A percentile compares a stretch with the other conserved stretches of the same genome.
Conservation (phyloP, 257 asterid species). For the Gentiana macrophylla region DNA sequence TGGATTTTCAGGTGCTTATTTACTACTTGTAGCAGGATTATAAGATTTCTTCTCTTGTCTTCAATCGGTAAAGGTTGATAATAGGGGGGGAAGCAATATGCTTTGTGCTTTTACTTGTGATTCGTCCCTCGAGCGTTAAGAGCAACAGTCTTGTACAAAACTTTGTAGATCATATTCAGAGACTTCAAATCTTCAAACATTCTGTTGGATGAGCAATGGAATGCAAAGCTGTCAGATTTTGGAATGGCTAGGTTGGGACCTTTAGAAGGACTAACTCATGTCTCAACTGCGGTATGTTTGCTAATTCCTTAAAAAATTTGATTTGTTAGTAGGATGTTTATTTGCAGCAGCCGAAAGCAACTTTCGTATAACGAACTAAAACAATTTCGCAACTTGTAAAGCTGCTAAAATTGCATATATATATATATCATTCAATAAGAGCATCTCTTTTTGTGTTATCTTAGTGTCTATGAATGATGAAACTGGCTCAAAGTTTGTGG, state of each 20-base stretch:
- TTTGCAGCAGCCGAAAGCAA: too few species aligned
- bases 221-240: slow-evolving; percentile 41
- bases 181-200: slow-evolving; percentile 46
- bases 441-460: too few species aligned
- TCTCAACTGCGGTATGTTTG: slow-evolving; percentile 42
- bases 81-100: too few species aligned
- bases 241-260: slow-evolving; percentile 52
- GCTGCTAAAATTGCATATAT: too few species aligned
- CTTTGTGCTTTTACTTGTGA: too few species aligned
- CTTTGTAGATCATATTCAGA: slow-evolving; percentile 32
- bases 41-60: not conserved
- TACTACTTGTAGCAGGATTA: not conserved
- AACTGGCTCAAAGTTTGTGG: too few species aligned
- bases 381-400: too few species aligned
- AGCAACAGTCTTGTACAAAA: slow-evolving; percentile 4
- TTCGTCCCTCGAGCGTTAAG: not conserved
- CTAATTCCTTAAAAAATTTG: not conserved
- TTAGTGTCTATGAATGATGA: too few species aligned
- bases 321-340: too few species aligned
- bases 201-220: slow-evolving; percentile 38
- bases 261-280: slow-evolving; percentile 35
- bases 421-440: too few species aligned
- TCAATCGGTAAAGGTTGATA: not conserved
- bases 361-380: too few species aligned
- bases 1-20: slow-evolving; percentile 84